Evolutionary conservation across 2,329 filamentous ascomycete genomes (phyloP), one percentile per base, ranked within the genome.

Genomic region (Escovopsis sp.): DNA sequence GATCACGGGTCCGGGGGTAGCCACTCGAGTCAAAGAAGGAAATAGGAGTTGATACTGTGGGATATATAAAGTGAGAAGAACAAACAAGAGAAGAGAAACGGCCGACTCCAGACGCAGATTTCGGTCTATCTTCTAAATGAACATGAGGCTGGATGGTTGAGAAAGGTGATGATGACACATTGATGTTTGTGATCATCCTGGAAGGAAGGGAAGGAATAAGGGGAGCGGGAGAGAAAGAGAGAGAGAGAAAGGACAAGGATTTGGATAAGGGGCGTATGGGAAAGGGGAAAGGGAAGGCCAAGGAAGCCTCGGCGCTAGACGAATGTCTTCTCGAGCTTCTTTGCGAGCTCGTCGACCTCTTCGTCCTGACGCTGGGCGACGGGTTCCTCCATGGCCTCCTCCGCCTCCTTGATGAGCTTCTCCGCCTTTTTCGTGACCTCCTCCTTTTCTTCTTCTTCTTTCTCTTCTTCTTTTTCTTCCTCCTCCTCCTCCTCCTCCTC

Each of bases 271-370:
- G n/a, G n/a, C 25, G 27, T 29, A 17, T 28, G 28, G 14, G 19
- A 27, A 21, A 27, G n/a, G 10, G n/a, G n/a, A n/a, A 19, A 15
- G 8, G 10, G 9, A 10, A 23, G 18, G 8, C 12, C 27, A 32
- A n/a, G n/a, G n/a, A n/a, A n/a, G n/a, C n/a, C n/a, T 8, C 12
- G 27, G 31, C 32, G 45, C 47, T 56, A 75, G 43, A 75, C 67
- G 33, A 47, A 54, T 17, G 83, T 81, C 70, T 87, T 87, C 41
- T 70, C 73, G 46, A 96, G 60, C 50, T 74, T 68, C 53, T 79
- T 72, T 13, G 85, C 80, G 50, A 96, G 62, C 31, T 76, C 76
- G 48, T 94, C 86, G 27, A 96, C 82, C 23, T 81, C 79, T 55
- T 76, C 72, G 52, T 87, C 76, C 57, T 83, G 70, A 44, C 72